Conservation (phyloP, 2,329 filamentous ascomycete species). For the Ascochyta fabae region DNA sequence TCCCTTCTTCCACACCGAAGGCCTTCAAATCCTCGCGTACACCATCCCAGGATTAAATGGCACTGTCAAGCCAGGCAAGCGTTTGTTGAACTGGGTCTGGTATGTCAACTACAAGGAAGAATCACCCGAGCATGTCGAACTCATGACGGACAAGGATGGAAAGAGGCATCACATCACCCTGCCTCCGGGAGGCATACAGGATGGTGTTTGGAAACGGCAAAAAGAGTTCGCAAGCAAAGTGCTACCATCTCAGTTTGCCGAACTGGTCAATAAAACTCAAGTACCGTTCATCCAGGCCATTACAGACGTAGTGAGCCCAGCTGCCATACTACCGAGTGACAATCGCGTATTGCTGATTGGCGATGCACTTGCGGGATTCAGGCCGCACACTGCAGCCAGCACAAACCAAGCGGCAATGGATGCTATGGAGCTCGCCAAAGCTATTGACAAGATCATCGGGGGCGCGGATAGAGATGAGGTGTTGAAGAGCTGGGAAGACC, state of each 20-base stretch:
- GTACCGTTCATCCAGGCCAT: constrained; percentile 55
- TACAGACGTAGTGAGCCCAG: constrained; percentile 48
- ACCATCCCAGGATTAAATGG: constrained; percentile 53
- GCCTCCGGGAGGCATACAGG: constrained; percentile 48
- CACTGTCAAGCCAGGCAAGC: constrained; percentile 43
- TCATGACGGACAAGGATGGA: constrained; percentile 54
- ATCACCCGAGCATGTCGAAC: constrained; percentile 44
- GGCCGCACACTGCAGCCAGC: constrained; percentile 54
- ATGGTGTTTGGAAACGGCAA: constrained; percentile 47
- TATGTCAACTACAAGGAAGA: constrained; percentile 51
- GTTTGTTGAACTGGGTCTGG: constrained; percentile 57
- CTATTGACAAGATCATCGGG: constrained; percentile 40
- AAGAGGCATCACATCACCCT: constrained; percentile 51
- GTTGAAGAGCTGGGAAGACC: constrained; percentile 41
- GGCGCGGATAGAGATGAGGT: constrained; percentile 37
- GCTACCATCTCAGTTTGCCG: constrained; percentile 49
- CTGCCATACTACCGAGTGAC: constrained; percentile 42
- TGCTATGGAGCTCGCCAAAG: constrained; percentile 41
- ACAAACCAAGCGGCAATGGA: constrained; percentile 56
- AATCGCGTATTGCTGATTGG: constrained; percentile 54
- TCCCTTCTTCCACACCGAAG: constrained; percentile 26
- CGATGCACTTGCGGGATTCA: constrained; percentile 53
- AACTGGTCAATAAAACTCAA: constrained; percentile 49
- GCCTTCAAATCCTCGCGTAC: constrained; percentile 41
- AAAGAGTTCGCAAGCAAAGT: constrained; percentile 36